A percentile compares a stretch with the other conserved stretches of the same genome.
phyloP scores from a whole-genome alignment of 1,139 yeast genomes.

The Suhomyces atakaporum region DNA sequence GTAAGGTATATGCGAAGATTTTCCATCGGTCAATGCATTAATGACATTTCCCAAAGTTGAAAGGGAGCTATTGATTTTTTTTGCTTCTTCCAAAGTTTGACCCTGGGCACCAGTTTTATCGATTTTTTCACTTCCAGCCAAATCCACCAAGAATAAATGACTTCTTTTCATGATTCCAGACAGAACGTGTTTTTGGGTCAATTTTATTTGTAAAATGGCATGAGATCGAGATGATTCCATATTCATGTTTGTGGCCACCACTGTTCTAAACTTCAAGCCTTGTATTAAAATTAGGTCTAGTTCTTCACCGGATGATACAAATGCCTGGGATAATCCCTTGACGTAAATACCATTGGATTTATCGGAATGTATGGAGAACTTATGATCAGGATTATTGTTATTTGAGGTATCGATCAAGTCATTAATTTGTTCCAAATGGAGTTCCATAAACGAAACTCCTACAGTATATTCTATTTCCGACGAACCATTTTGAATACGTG shows the following conservation, averaged over 20 bases:
- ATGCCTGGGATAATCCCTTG: constrained; percentile 62
- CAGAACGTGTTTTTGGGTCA: constrained; percentile 58
- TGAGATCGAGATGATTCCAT: constrained; percentile 79
- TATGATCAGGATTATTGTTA: constrained; percentile 22
- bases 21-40: constrained; percentile 72
- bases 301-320: constrained; percentile 61
- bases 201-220: constrained; percentile 69
- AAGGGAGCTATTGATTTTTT: constrained; percentile 77
- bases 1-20: constrained; percentile 69
- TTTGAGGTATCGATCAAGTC: constrained; percentile 51
- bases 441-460: constrained; percentile 76
- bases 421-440: constrained; percentile 73
- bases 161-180: constrained; percentile 64
- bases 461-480: constrained; percentile 66
- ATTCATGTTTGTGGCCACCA: constrained; percentile 72
- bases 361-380: constrained; percentile 66
- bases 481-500: constrained; percentile 51
- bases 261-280: constrained; percentile 59
- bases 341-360: constrained; percentile 68
- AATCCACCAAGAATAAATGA: constrained; percentile 75
- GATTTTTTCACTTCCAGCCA: constrained; percentile 90
- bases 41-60: constrained; percentile 82
- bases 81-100: constrained; percentile 77
- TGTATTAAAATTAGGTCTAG: constrained; percentile 55
- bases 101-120: constrained; percentile 81